Base-by-base conservation (phyloP, 2,329 filamentous ascomycete genomes). In the Colletotrichum nymphaeae region DNA sequence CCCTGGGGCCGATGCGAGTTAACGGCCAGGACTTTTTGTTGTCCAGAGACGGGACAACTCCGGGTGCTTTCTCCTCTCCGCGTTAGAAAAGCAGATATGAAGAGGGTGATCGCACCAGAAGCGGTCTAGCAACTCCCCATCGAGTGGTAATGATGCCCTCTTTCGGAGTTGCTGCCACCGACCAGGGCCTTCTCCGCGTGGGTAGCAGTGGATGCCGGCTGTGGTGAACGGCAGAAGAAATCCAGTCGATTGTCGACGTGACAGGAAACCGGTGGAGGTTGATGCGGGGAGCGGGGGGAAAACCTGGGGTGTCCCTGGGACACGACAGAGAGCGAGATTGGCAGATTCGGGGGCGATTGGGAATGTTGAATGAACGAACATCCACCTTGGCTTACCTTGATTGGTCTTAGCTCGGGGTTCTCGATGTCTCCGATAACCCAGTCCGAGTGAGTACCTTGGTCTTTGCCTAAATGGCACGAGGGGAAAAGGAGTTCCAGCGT, bases 201-300 rank as follows among this genome's bases (percentile, higher is more conserved):
- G 67, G 67, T 53, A 35, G 60, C 35, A 58, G 49, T 66, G 60
- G 62, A 66, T 73, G 67, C 62, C 62, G 71, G 67, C 71, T 71
- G 35, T 66, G 22, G 55, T 57, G 56, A 8, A 65, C 63, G 63
- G 63, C 35, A 65, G 32, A 57, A 24, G 52, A 56, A 65, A 55
- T 37, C 42, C 42, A 49, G 42, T 49, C 19, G 7, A n/a, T n/a
- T 49, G 16, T 49, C 42, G 42, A 49, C 42, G 19, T n/a, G 8
- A 49, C 42, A 49, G 7, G 19, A 30, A 64, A 19, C n/a, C 42
- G 22, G 62, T 22, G 62, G 30, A 37, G 63, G 52, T 65, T 65
- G 49, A 26, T 65, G 32, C 49, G 49, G 49, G 30, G 62, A 42
- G 49, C 30, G 32, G 63, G 59, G 11, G 28, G 16, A 2, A 16